Evolutionary conservation across 2,329 filamentous ascomycete species (phyloP).

Genomic region (Aspergillus costaricaensis): DNA sequence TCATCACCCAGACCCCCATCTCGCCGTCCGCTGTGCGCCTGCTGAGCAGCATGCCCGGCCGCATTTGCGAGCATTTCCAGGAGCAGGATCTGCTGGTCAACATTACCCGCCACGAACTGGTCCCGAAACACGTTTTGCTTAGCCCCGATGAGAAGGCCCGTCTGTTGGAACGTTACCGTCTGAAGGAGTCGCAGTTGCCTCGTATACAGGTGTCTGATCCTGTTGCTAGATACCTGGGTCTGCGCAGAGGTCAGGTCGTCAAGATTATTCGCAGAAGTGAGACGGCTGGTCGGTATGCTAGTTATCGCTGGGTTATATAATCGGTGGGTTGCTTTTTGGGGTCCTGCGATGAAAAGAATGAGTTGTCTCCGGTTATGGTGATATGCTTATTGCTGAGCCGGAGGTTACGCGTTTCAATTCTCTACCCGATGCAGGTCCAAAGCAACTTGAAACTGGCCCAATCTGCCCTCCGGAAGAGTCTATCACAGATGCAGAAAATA

Average conservation of each 20-base stretch:
- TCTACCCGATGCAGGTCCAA: too few species aligned
- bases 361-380: too few species aligned
- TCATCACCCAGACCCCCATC: constrained; percentile 79
- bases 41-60: constrained; percentile 73
- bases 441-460: too few species aligned
- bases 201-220: constrained; percentile 90
- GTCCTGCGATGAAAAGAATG: too few species aligned
- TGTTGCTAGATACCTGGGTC: constrained; percentile 85
- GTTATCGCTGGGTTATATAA: constrained; percentile 73
- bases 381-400: too few species aligned
- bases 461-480: too few species aligned
- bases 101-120: constrained; percentile 95
- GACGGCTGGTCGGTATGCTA: constrained; percentile 94
- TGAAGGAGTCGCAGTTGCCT: constrained; percentile 97
- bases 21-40: constrained; percentile 86
- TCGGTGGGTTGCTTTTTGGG: neutral
- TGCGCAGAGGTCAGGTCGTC: constrained; percentile 90
- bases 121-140: constrained; percentile 88
- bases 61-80: constrained; percentile 89
- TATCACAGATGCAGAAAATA: too few species aligned
- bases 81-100: constrained; percentile 96
- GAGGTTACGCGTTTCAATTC: too few species aligned
- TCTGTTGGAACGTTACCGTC: constrained; percentile 81
- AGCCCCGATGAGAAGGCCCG: constrained; percentile 86
- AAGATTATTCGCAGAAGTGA: constrained; percentile 97